phyloP scores from a whole-genome alignment of 352 stramenopile species.

The Phytophthora litchii region DNA sequence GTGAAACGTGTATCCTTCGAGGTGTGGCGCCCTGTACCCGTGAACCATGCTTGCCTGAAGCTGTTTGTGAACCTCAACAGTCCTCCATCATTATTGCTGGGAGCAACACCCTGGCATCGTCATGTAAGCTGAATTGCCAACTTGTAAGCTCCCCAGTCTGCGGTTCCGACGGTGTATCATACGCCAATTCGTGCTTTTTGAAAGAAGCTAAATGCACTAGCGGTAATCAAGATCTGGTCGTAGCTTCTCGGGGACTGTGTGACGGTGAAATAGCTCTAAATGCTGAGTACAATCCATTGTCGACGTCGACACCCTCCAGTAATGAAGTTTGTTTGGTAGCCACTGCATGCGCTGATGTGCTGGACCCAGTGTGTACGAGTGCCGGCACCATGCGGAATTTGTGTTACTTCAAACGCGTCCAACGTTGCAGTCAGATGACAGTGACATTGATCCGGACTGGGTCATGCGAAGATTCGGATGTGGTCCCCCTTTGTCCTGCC shows the following conservation, averaged over 20 bases:
- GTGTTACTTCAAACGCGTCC: conserved; percentile 42
- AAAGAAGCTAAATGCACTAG: conserved; percentile 45
- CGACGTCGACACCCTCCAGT: neutral
- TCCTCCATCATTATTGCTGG: conserved; percentile 2
- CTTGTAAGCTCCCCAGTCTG: conserved; percentile 50
- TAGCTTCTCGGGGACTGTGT: conserved; percentile 38
- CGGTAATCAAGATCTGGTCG: conserved; percentile 18
- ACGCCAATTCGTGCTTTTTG: conserved; percentile 61
- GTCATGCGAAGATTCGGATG: conserved; percentile 32
- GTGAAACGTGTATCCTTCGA: conserved; percentile 46
- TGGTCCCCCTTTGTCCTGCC: conserved; percentile 38
- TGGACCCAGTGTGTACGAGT: conserved; percentile 59
- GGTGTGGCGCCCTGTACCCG: conserved; percentile 37
- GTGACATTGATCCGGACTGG: conserved; percentile 31
- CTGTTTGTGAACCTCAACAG: conserved; percentile 43
- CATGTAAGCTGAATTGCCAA: conserved; percentile 43
- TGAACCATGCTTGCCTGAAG: conserved; percentile 51
- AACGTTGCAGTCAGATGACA: conserved; percentile 31
- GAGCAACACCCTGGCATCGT: neutral
- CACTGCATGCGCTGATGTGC: conserved; percentile 44
- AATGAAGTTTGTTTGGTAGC: conserved; percentile 10
- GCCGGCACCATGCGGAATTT: conserved; percentile 53
- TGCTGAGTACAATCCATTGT: conserved; percentile 34
- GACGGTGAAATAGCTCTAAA: conserved; percentile 33
- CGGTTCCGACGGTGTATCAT: conserved; percentile 50